Percentiles rank a stretch among this genome's conserved stretches.
Conservation (phyloP, 768 basidiomycete species). For the Auriscalpium orientale region DNA sequence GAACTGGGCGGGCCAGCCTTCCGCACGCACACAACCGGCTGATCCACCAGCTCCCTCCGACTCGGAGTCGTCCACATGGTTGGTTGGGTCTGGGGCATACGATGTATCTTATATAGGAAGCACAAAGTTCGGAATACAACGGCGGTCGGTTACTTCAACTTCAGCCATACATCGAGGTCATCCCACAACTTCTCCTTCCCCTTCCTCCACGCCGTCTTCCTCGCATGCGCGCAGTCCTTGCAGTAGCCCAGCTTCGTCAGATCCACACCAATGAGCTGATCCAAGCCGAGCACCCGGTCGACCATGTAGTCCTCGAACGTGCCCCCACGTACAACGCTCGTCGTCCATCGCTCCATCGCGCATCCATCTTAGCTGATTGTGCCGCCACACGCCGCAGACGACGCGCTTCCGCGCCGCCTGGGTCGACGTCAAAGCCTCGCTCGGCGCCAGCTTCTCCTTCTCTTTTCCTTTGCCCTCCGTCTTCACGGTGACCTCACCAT, state of each 20-base stretch:
- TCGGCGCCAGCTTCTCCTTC: too few relatives aligned
- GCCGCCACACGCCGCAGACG: conserved; percentile 10
- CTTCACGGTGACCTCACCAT: too few relatives aligned
- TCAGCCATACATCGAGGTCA: conserved; percentile 11
- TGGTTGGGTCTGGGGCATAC: too few relatives aligned
- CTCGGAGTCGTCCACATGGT: too few relatives aligned
- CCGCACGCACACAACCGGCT: too few relatives aligned
- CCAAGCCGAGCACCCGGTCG: conserved; percentile 31
- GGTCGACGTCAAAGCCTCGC: too few relatives aligned
- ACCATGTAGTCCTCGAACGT: conserved; percentile 23
- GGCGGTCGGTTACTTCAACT: not conserved
- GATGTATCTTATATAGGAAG: too few relatives aligned
- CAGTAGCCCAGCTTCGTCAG: conserved; percentile 28
- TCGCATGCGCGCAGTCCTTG: conserved; percentile 23
- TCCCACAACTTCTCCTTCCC: conserved; percentile 10
- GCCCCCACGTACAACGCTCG: conserved; percentile 13
- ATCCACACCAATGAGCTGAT: conserved; percentile 23
- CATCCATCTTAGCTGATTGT: conserved; percentile 3
- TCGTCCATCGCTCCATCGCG: conserved; percentile 13
- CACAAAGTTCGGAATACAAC: too few relatives aligned
- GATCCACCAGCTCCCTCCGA: too few relatives aligned
- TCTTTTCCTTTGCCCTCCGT: not conserved
- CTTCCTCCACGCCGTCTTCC: conserved; percentile 23
- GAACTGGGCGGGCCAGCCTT: too few relatives aligned
- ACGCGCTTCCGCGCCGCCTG: not conserved